Evolutionary conservation across 148 eudicot genomes (phyloP), one percentile per base, ranked within the genome.

Genomic region (Camellia sinensis): DNA sequence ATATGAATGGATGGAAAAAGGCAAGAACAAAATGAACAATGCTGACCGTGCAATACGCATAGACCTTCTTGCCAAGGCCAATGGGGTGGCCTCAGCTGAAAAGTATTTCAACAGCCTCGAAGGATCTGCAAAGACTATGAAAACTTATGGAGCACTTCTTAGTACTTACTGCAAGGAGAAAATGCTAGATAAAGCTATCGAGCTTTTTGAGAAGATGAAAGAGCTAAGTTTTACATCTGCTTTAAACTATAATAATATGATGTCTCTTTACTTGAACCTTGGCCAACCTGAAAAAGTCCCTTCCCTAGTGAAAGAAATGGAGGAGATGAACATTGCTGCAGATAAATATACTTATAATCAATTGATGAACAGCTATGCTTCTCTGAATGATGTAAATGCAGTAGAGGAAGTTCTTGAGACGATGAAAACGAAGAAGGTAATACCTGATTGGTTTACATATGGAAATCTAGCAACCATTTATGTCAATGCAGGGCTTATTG

Each of bases 71-170:
- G 79, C 81, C 75, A 90, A 83, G 87, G 78, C 80, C 40, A 67
- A 80, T 57, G 93, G 93, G 7, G n/a, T 87, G 73, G 80, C 72
- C 43, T 81, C 88, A 0, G 93, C 91, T 29, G 93, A 85, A 75
- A 75, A 80, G 14, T 88, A 88, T 83, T 88, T 88, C 57, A 68
- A 87, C 50, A 79, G 72, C 73, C 91, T 90, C 18, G 77, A 83
- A 74, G 68, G 29, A 62, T 63, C 86, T 18, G 81, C 79, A 40
- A 90, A 87, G 83, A 87, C 87, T 22, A 63, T 52, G 14, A 90
- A 84, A 83, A 88, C 91, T 1, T 87, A 88, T 82, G 91, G 93
- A 19, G 84, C 91, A 15, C 93, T 90, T 77, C 89, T 85, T 19
- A 60, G 74, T 70, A 88, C 87, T 80, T 90, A 90, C 78, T 88